Percentiles rank a stretch among this genome's conserved stretches.
These are phyloP conservation scores for Henningerozyma blattae DNA, from an alignment of 805 yeast genomes.

Conservation along the genomic window DNA sequence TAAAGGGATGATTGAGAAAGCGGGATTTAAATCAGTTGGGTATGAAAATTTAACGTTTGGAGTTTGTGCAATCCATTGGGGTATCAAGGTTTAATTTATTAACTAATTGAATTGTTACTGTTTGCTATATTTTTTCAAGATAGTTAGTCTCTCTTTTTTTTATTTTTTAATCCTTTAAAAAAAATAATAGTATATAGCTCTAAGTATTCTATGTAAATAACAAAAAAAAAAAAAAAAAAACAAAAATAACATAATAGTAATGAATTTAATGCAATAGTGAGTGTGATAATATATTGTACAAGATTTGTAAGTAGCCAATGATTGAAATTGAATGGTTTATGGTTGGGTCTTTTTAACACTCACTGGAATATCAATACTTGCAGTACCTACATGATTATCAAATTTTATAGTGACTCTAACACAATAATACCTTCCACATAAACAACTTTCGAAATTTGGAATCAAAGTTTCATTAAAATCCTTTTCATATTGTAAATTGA, in stretches of 20 bases:
- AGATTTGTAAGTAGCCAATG: no score
- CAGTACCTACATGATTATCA: slow-evolving; percentile 24
- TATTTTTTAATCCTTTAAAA: no score
- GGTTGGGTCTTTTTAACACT: slow-evolving; percentile 26
- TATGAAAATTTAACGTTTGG: slow-evolving; percentile 93
- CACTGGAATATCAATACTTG: slow-evolving; percentile 27
- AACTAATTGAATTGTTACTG: no score
- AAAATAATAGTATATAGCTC: no score
- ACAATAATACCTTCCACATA: slow-evolving; percentile 46
- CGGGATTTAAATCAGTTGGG: slow-evolving; percentile 90
- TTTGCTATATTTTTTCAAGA: no score
- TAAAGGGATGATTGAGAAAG: slow-evolving; percentile 82
- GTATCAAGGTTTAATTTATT: slow-evolving; percentile 63
- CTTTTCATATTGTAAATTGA: slow-evolving; percentile 32
- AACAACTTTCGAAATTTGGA: slow-evolving; percentile 54
- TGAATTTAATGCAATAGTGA: no score
- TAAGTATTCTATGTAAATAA: no score
- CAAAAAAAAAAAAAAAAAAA: no score
- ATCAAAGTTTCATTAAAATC: slow-evolving; percentile 38
- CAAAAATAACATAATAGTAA: no score
- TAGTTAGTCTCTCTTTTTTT: no score
- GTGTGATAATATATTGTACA: no score
- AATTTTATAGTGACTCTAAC: slow-evolving; percentile 36
- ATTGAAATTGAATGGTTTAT: no score
- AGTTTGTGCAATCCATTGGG: slow-evolving; percentile 90